Percentiles rank a stretch among this genome's conserved stretches.
phyloP scores from a whole-genome alignment of 495 filamentous ascomycete species.

The Penicillium roqueforti region DNA sequence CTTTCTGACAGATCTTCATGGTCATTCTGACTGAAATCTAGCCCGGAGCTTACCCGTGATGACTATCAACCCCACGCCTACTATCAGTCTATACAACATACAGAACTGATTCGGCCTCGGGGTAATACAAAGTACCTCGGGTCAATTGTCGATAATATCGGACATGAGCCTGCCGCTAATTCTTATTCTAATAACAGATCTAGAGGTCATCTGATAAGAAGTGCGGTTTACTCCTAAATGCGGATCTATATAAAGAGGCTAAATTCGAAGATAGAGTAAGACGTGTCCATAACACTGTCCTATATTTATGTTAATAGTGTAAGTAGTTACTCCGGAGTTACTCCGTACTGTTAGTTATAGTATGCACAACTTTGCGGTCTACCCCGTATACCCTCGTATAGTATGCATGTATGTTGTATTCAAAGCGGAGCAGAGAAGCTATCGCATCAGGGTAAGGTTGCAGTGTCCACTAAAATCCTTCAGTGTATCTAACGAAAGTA shows the following conservation, averaged over 20 bases:
- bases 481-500: background rate
- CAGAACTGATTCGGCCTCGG: too few relatives aligned
- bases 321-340: too few relatives aligned
- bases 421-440: background rate
- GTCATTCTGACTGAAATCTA: too few relatives aligned
- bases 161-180: conserved; percentile 1
- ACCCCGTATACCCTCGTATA: conserved; percentile 5
- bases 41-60: background rate
- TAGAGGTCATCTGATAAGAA: conserved; percentile 9
- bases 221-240: background rate
- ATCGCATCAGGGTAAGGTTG: background rate
- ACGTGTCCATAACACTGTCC: background rate
- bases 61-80: conserved; percentile 9
- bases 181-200: conserved; percentile 1
- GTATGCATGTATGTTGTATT: background rate
- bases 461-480: conserved; percentile 1
- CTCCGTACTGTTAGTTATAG: background rate
- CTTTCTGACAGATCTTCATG: background rate
- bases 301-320: too few relatives aligned
- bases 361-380: conserved; percentile 7
- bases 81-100: too few relatives aligned
- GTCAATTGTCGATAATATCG: background rate
- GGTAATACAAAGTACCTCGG: background rate
- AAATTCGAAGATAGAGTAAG: conserved; percentile 1
- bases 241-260: conserved; percentile 4